phyloP scores from a whole-genome alignment of 2,329 filamentous ascomycete genomes.

The Colletotrichum sansevieriae region DNA sequence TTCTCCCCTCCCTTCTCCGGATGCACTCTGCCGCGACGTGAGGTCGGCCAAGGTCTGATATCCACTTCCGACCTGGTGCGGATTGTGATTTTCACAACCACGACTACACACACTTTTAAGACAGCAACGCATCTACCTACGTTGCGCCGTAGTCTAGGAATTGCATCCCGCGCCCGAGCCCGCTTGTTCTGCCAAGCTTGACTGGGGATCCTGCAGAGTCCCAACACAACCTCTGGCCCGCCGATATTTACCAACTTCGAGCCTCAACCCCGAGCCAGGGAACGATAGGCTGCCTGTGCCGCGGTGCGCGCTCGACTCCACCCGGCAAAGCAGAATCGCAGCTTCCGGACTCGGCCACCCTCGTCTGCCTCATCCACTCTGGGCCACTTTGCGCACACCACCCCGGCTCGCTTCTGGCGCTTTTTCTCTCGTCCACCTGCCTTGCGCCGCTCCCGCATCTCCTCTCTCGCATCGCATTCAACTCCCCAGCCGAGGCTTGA shows the following conservation, averaged over 20 bases:
- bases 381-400: constrained; percentile 25
- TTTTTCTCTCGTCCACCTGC: constrained; percentile 32
- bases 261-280: constrained; percentile 9
- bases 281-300: constrained; percentile 31
- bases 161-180: constrained; percentile 2
- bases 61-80: constrained; percentile 8
- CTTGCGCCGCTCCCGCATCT: constrained; percentile 23
- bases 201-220: constrained; percentile 17
- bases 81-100: constrained; percentile 21
- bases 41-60: constrained; percentile 33
- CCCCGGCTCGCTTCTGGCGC: constrained; percentile 30
- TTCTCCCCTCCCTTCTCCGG: neutral
- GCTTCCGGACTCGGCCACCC: constrained; percentile 31
- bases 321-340: constrained; percentile 37
- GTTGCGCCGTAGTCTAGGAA: neutral
- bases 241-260: constrained; percentile 10
- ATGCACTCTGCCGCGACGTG: constrained; percentile 5
- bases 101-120: neutral
- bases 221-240: constrained; percentile 11
- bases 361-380: constrained; percentile 35
- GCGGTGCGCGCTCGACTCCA: constrained; percentile 30
- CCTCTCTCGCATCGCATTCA: constrained; percentile 22
- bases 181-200: constrained; percentile 18
- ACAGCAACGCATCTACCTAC: constrained; percentile 10
- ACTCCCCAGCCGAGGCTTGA: constrained; percentile 17